Evolutionary conservation across 208 protist genomes (phyloP), one percentile per base, ranked within the genome.

Genomic region (Herpetomonas tarakana): DNA sequence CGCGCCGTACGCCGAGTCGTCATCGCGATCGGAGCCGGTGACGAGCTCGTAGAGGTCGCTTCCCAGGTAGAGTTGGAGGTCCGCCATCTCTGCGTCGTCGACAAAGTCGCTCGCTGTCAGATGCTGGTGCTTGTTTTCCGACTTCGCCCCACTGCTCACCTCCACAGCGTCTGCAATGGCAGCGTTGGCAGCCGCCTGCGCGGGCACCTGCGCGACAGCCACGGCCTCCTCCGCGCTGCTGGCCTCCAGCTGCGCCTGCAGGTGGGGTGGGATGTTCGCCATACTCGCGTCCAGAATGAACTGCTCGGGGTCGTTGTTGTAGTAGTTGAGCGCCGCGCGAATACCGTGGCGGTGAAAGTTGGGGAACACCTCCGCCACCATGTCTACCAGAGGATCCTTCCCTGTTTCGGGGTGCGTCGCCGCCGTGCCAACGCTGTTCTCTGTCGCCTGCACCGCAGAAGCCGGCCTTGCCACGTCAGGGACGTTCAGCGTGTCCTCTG

Each of bases 281-380:
- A 90, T 84, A 31, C 77, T 85, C 9, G 90, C 90, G 58, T 93
- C 90, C 44, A 89, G 62, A 55, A 96, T 92, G 66, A 96, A 81
- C 52, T 93, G 90, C 73, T 96, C 82, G 38, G 88, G 83, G 68
- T 96, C 86, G 61, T 86, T 79, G 63, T 83, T 78, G 77, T 96
- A 96, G 62, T 85, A 93, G 52, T 75, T 62, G 4, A 96, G 63
- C 27, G 86, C 84, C 11, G 74, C 65, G 19, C 75, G 64, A 0
- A 93, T 70, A 38, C 86, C 83, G 0, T 62, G 38, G 3, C 73
- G 31, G 35, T 63, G 74, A 63, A 85, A 93, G 57, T 90, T 73
- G 7, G 90, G 90, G 56, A 96, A 91, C 18, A 96, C 76, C 14
- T 91, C 84, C 58, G 81, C 58, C n/a, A 96, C 80, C 75, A 93